Evolutionary conservation across 768 basidiomycete genomes (phyloP).

Genomic region (Ramaria sp.): DNA sequence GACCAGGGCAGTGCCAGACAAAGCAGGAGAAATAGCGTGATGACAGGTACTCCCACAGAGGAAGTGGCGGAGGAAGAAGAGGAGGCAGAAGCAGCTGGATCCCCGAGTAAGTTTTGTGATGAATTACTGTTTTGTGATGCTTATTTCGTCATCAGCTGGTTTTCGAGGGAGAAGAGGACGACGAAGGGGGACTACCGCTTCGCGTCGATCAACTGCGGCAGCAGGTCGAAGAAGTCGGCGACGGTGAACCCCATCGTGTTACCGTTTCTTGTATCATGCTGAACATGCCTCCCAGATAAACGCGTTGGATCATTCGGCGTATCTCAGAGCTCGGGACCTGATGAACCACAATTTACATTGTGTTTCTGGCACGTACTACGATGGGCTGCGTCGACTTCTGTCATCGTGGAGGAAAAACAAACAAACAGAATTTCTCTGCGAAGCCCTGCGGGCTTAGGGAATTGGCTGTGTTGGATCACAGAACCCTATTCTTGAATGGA

Average conservation of each 20-base stretch:
- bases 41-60: slow-evolving; percentile 57
- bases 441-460: no score
- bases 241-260: neutral
- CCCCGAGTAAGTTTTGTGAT: neutral
- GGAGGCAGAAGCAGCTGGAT: slow-evolving; percentile 46
- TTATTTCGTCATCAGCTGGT: neutral
- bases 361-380: no score
- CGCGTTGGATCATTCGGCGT: no score
- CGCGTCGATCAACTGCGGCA: slow-evolving; percentile 2
- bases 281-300: neutral
- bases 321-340: no score
- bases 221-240: neutral
- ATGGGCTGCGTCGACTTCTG: no score
- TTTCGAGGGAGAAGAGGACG: slow-evolving; percentile 7
- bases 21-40: slow-evolving; percentile 53
- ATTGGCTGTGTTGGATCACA: no score
- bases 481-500: no score
- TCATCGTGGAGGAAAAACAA: no score
- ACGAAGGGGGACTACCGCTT: slow-evolving; percentile 4
- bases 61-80: slow-evolving; percentile 55
- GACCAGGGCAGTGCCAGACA: slow-evolving; percentile 28
- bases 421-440: no score
- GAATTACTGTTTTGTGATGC: neutral
- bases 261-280: neutral
- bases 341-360: no score